phyloP scores from a whole-genome alignment of 2,329 filamentous ascomycete genomes.

The Penicillium sp. region DNA sequence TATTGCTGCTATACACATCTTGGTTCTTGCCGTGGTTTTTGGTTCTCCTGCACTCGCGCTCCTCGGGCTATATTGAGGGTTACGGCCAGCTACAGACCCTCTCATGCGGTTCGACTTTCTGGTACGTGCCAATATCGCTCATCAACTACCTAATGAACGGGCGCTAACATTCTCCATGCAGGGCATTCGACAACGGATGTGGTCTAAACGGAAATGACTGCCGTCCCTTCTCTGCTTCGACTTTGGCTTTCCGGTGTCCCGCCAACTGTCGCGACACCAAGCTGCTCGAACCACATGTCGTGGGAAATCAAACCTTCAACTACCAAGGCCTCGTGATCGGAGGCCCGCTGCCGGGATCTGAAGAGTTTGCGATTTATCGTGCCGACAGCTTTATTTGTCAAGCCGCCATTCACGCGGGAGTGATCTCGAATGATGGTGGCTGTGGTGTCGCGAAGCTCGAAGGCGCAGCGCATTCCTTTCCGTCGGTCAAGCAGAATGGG shows the following conservation, averaged over 20 bases:
- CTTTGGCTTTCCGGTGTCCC: conserved; percentile 59
- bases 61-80: conserved; percentile 51
- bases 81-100: conserved; percentile 50
- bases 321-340: conserved; percentile 57
- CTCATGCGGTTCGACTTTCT: conserved; percentile 50
- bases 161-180: conserved; percentile 16
- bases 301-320: conserved; percentile 55
- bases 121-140: conserved; percentile 34
- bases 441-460: conserved; percentile 78
- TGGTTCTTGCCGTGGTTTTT: conserved; percentile 53
- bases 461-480: conserved; percentile 67
- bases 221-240: conserved; percentile 56
- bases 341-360: conserved; percentile 44
- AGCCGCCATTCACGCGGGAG: conserved; percentile 79
- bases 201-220: conserved; percentile 59
- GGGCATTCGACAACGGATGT: conserved; percentile 50
- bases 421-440: conserved; percentile 73
- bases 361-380: conserved; percentile 67
- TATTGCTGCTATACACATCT: conserved; percentile 46
- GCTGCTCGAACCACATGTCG: conserved; percentile 53
- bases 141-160: neutral
- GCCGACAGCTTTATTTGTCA: conserved; percentile 88
- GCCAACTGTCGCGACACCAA: conserved; percentile 53
- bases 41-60: conserved; percentile 48
- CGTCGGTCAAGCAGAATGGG: conserved; percentile 67